Conservation (phyloP, 257 asterid species). For the Nicotiana tabacum region DNA sequence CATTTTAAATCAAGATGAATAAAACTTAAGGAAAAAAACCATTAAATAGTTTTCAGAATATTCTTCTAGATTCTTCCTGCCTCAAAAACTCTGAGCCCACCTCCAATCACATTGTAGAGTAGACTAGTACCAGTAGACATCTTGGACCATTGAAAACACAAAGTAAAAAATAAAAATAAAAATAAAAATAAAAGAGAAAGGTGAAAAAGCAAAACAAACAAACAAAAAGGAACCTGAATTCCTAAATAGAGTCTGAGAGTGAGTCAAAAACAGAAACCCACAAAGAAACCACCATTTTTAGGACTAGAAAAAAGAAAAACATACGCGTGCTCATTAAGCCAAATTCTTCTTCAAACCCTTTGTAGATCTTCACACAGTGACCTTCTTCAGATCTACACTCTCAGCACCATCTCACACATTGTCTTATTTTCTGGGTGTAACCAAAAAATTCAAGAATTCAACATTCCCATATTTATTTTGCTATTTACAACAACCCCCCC, state of each 20-base stretch:
- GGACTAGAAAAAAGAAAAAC: background rate
- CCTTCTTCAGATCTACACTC: background rate
- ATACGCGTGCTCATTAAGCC: constrained; percentile 8
- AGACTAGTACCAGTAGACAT: background rate
- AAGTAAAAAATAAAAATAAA: background rate
- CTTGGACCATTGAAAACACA: background rate
- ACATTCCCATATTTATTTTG: background rate
- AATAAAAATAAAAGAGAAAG: background rate
- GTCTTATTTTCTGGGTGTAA: background rate
- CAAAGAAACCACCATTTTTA: constrained; percentile 4
- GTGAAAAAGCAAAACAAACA: background rate
- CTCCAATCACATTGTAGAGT: background rate
- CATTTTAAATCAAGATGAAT: too few species aligned
- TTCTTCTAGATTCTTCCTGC: background rate
- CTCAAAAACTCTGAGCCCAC: background rate
- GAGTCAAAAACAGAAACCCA: constrained; percentile 9
- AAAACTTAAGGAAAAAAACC: background rate
- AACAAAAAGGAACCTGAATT: background rate
- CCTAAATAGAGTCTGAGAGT: background rate
- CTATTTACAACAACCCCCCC: background rate
- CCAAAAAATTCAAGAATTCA: background rate
- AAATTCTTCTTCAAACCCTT: background rate
- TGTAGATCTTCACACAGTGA: constrained; percentile 5
- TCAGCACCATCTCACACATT: background rate
- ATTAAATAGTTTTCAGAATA: background rate